Evolutionary conservation across 352 stramenopile genomes (phyloP), one percentile per base, ranked within the genome.

Genomic region (Globisporangium cederbergense): DNA sequence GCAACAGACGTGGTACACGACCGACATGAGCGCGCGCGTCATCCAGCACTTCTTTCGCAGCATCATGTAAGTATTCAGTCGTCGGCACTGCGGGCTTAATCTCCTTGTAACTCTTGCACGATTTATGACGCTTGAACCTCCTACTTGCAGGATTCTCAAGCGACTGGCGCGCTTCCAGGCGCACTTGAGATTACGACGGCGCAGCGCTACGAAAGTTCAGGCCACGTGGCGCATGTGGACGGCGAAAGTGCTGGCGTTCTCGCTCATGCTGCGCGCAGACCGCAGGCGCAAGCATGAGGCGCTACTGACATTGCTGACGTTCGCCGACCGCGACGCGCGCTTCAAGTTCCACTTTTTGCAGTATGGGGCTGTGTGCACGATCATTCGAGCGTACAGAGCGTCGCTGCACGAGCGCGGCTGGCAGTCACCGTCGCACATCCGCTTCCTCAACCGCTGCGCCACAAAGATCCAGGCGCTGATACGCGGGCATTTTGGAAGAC

Each of bases 11-110:
- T 75, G 58, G 57, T 88, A 80, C 65, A 54, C 60, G 8, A 53
- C 67, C 22, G 80, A 94, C 57, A 50, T 42, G 6, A 66, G 66
- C 18, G 81, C 85, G 13, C 73, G 83, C 4, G 42, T 36, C 1
- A 67, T 92, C 28, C 85, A 92, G 68, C 85, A 89, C 62, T 91
- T 92, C 65, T 92, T 92, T 57, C 83, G 81, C 45, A 85, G 78
- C 58, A 78, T 90, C 51, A 64, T 91, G 82, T 93, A 75, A 62
- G 81, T 85, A 45, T 10, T 16, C 30, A 58, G 30, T 34, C 47
- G 32, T 1, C 20, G 6, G 18, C 30, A 30, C 16, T 18, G 16
- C 20, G 16, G 2, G 0, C 13, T 47, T 47, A 16, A 47, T 22
- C 42, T 42, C 10, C 11, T 42, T 42, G 36, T 42, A 42, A 42